Percentiles rank a stretch among this genome's conserved stretches.
These are phyloP conservation scores for Leccinum pallidistipes DNA, from an alignment of 1,284 basidiomycete genomes.

Conservation along the genomic window DNA sequence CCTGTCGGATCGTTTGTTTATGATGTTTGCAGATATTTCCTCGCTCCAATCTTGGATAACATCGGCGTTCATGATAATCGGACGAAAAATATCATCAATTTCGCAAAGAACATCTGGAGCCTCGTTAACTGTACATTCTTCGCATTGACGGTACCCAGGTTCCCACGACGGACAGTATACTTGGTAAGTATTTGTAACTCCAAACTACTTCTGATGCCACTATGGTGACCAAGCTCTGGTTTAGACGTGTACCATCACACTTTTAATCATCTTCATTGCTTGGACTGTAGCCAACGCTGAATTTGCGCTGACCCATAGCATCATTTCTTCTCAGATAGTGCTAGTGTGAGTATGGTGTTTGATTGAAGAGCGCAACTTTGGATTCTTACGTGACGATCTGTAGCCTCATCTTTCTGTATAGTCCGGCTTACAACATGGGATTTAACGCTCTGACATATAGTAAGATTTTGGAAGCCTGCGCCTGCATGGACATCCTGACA, in stretches of 20 bases:
- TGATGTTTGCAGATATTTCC: constrained; percentile 3
- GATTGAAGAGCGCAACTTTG: not conserved
- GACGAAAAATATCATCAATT: constrained; percentile 15
- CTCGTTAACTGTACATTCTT: not conserved
- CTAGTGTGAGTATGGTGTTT: constrained; percentile 1
- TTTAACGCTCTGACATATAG: not conserved
- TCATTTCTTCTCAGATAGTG: constrained; percentile 5
- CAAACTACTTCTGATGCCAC: not conserved
- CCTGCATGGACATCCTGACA: not conserved
- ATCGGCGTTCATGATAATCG: constrained; percentile 15
- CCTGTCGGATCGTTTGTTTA: not conserved
- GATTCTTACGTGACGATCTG: not conserved
- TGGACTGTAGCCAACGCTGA: constrained; percentile 13
- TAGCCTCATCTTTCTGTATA: not conserved
- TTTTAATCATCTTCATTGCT: not conserved
- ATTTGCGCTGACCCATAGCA: constrained; percentile 10
- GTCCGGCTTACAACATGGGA: not conserved
- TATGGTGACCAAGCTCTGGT: not conserved
- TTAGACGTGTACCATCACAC: not conserved
- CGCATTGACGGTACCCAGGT: not conserved
- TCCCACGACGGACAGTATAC: not conserved
- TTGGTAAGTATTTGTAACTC: not conserved
- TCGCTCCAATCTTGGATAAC: constrained; percentile 11
- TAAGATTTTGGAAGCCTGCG: not conserved
- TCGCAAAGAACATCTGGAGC: constrained; percentile 9